Conservation (phyloP, 176 grass and related monocot genomes). For the Aegilops speltoides region DNA sequence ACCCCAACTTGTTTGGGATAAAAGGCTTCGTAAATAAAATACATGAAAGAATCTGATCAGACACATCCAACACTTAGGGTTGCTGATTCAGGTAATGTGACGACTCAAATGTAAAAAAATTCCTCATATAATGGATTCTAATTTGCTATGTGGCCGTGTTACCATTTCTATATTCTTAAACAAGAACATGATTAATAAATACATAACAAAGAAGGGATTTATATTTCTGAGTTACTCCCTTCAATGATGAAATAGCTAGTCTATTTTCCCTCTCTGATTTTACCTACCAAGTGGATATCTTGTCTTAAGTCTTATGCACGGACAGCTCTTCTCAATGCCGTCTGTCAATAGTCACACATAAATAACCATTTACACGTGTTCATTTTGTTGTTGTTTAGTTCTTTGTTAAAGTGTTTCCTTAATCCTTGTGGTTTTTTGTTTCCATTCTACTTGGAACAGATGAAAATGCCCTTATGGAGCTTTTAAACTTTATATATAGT, state of each 20-base stretch:
- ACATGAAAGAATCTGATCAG: conserved; percentile 97
- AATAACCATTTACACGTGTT: neutral
- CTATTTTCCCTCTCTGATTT: neutral
- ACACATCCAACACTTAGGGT: conserved; percentile 86
- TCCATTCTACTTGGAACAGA: conserved; percentile 62
- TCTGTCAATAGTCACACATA: neutral
- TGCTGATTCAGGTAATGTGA: conserved; percentile 78
- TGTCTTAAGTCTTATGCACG: neutral
- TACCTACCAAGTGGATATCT: conserved; percentile 18
- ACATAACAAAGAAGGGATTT: neutral
- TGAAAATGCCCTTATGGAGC: conserved; percentile 85
- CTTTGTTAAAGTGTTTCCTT: neutral
- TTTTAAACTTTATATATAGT: conserved; percentile 85
- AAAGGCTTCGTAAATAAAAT: too few relatives aligned
- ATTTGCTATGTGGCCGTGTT: neutral
- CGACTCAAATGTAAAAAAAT: neutral
- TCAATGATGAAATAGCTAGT: neutral
- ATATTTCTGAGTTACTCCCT: conserved; percentile 2
- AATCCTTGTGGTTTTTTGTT: neutral
- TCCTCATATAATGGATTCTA: conserved; percentile 3
- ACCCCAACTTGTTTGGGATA: too few relatives aligned
- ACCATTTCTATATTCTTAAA: neutral
- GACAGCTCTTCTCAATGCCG: neutral
- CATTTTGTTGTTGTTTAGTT: neutral
- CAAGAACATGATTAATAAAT: too few relatives aligned